Evolutionary conservation across 352 stramenopile genomes (phyloP), one percentile per base, ranked within the genome.

Genomic region (Hyaloperonospora brassicae): DNA sequence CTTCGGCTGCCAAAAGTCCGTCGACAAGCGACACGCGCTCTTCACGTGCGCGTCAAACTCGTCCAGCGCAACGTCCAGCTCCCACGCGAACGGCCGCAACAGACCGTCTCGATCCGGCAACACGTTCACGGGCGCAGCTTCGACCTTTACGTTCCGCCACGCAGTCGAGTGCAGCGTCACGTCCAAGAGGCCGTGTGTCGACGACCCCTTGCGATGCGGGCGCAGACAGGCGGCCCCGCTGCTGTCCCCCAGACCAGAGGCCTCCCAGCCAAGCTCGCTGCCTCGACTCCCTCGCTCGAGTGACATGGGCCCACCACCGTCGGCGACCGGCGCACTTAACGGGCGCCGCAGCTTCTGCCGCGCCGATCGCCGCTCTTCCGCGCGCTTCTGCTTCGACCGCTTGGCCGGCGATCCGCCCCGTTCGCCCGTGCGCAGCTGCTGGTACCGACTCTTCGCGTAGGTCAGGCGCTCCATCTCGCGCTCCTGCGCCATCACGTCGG

Each of bases 121-220:
- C 1, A 90, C 22, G 45, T 87, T 90, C 0, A 9, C 1, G 6
- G 75, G 76, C 36, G 61, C 59, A 0, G 30, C 21, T 5, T 57
- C 41, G 3, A 87, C 35, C 8, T 69, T 66, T 7, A 83, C 30
- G 50, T 72, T 69, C 21, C 79, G 72, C 79, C 79, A 89, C 13
- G 75, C 69, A 0, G 79, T 89, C 17, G 79, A 82, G 54, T 87
- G 79, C 40, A 81, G 48, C 23, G 73, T 55, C 8, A 61, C 61
- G 44, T 71, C 61, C 9, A 78, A 60, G 21, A 85, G 64, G 2
- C 66, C 70, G 49, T 85, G 72, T 17, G 66, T 56, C 39, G 5
- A 11, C 10, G 4, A n/a, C 14, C 36, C 36, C 11, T 62, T 66
- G 5, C 34, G 49, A 23, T 52, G 47, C 24, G 47, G 14, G 12